Base-by-base conservation (phyloP, 257 asterid genomes). In the Salvia hispanica region DNA sequence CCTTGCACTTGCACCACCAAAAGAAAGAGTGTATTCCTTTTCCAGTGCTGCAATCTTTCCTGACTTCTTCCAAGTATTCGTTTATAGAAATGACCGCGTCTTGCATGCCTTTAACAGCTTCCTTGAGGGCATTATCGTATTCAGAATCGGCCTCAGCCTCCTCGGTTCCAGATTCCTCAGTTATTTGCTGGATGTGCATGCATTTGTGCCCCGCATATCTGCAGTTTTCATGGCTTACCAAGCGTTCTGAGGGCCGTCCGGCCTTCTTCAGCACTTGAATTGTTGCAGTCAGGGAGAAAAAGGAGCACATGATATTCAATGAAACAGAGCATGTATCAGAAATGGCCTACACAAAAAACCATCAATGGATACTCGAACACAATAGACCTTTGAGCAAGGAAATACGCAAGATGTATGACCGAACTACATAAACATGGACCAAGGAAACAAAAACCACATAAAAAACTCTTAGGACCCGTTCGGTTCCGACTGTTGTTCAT, bases 81-180 rank as follows among this genome's bases (percentile, higher is more conserved):
- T 88, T 93, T 62, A 93, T 93, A 60, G 84, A 77, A 12, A 79
- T 58, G 34, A 93, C 96, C 4, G 95, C 86, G 76, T 84, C 91
- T 67, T 90, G 96, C 65, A 93, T 82, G 5, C 97, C 92, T 76
- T 74, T 83, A 72, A 93, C 88, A 78, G 97, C 94, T 78, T 86
- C 96, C 81, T 84, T 91, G 55, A 93, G 82, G 66, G 89, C 95
- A 66, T 75, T 88, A 39, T 90, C 97, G 9, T 86, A 93, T 71
- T 90, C 80, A 21, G 99, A 84, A 67, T 90, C 97, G 7, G 95
- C 95, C 66, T 93, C 99, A 5, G 99, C 99, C 80, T 93, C 99
- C 80, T 88, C 95, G 8, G 97, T 93, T 40, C 97, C 99, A 31
- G 96, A 85, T 58, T 91, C 97, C 79, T 90, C 99, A 7, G 96